Evolutionary conservation across 768 basidiomycete species (phyloP), one percentile per base, ranked within the genome.

Genomic region (Boletus rufocinnamomeus): DNA sequence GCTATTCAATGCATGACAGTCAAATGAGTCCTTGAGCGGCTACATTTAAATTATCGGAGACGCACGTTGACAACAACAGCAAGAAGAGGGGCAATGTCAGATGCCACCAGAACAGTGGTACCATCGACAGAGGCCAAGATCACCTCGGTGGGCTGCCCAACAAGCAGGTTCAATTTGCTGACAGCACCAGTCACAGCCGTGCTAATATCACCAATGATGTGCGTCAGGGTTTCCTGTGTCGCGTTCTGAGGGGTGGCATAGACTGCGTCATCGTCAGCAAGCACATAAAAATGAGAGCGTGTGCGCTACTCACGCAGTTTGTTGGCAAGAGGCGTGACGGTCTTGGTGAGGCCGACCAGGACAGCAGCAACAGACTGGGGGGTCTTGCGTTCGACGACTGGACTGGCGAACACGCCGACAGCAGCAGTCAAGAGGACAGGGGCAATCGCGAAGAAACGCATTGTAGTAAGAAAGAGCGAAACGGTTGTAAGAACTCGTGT

Each of bases 201-300:
- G 30, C 32, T 54, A 8, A 64, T 65, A 13, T 28, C 23, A 21
- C 48, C 16, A 14, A 65, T 52, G 49, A 65, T 54, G 21, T 51
- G 45, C 2, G 8, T 32, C 51, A 65, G 41, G 11, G 2, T 52
- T 7, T 1, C 62, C 50, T 56, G n/a, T 4, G 64, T 64, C 30
- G 63, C 63, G 30, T 61, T 64, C 16, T 35, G 35, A 23, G 48
- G 3, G 14, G 25, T 64, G 17, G 59, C 63, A 45, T 53, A 65
- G 7, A 47, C 64, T 64, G 35, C 19, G 49, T 28, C 28, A 37
- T 49, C 17, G 9, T 61, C 38, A 49, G 47, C 14, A 38, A 30
- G 32, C 11, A 2, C 16, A 56, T 45, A n/a, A 6, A 38, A 46
- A 21, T 14, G n/a, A 44, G 21, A 27, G 13, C 1, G 2, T 11